Percentiles rank a stretch among this genome's conserved stretches.
Conservation (phyloP, 2,329 filamentous ascomycete genomes). For the Colletotrichum chlorophyti region DNA sequence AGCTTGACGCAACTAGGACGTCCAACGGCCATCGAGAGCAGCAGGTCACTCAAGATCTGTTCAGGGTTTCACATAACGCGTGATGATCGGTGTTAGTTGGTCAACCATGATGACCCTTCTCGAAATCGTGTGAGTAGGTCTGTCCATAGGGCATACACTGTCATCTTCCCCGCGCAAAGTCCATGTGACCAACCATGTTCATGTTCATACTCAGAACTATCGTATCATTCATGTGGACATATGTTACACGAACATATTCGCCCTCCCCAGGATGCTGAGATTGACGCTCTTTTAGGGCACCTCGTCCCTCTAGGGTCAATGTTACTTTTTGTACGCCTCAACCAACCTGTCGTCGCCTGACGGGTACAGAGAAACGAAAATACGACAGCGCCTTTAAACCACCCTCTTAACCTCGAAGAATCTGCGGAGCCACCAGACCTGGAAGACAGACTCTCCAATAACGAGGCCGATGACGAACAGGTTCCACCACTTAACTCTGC, state of each 20-base stretch:
- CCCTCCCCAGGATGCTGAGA: background rate
- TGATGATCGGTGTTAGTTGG: too few relatives aligned
- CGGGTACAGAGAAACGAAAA: constrained; percentile 14
- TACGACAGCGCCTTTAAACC: constrained; percentile 51
- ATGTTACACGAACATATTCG: constrained; percentile 19
- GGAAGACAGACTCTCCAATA: constrained; percentile 91
- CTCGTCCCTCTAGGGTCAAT: background rate
- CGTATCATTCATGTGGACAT: constrained; percentile 17
- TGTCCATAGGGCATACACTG: too few relatives aligned
- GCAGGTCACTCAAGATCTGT: too few relatives aligned
- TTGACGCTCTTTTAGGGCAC: background rate
- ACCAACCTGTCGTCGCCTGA: constrained; percentile 9
- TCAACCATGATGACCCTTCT: too few relatives aligned
- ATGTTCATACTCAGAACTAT: background rate
- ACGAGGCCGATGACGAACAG: constrained; percentile 92
- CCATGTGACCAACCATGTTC: background rate
- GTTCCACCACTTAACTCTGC: constrained; percentile 99
- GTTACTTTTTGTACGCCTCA: constrained; percentile 13
- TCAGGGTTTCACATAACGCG: too few relatives aligned
- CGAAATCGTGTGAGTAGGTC: too few relatives aligned
- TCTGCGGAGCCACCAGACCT: constrained; percentile 98
- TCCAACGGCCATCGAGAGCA: too few relatives aligned
- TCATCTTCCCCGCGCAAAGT: too few relatives aligned
- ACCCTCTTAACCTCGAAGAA: constrained; percentile 90
- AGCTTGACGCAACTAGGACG: too few relatives aligned